Conservation (phyloP, 2,329 filamentous ascomycete species). For the Xylariales sp. region DNA sequence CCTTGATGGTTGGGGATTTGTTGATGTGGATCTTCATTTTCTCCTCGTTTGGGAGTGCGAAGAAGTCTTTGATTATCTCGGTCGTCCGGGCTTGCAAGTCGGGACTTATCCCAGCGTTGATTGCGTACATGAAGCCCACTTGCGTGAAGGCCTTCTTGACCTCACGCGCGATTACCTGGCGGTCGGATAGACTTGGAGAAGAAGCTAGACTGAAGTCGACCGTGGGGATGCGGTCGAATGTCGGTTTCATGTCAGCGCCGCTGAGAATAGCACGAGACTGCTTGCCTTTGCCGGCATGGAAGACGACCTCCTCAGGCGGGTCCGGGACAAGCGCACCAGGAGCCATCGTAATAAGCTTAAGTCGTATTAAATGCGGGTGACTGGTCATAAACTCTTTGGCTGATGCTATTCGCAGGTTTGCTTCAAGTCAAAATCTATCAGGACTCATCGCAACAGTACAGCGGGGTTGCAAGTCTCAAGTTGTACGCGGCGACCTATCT, state of each 20-base stretch:
- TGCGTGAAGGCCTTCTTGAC: constrained; percentile 5
- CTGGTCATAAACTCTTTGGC: too few relatives aligned
- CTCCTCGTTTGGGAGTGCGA: constrained; percentile 1
- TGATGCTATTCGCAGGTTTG: not conserved
- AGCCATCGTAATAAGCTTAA: constrained; percentile 7
- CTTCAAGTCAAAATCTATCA: not conserved
- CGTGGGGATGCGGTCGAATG: constrained; percentile 4
- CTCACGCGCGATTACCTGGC: constrained; percentile 1
- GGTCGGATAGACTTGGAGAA: constrained; percentile 1
- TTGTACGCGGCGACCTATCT: not conserved
- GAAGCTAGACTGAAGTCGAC: constrained; percentile 6
- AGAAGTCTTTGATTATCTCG: constrained; percentile 4
- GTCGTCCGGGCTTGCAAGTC: not conserved
- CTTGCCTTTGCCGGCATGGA: constrained; percentile 12
- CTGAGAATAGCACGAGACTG: constrained; percentile 5
- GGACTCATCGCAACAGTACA: not conserved
- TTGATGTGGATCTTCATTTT: constrained; percentile 9
- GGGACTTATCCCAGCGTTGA: constrained; percentile 5
- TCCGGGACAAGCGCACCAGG: constrained; percentile 9
- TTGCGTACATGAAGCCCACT: constrained; percentile 11
- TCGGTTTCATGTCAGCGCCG: constrained; percentile 6
- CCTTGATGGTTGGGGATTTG: constrained; percentile 6
- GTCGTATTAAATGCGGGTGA: not conserved
- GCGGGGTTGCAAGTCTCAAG: not conserved
- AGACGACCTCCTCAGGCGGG: constrained; percentile 9